Percentiles rank a stretch among this genome's conserved stretches.
Conservation (phyloP, 768 basidiomycete species). For the Crassisporium funariophilum region DNA sequence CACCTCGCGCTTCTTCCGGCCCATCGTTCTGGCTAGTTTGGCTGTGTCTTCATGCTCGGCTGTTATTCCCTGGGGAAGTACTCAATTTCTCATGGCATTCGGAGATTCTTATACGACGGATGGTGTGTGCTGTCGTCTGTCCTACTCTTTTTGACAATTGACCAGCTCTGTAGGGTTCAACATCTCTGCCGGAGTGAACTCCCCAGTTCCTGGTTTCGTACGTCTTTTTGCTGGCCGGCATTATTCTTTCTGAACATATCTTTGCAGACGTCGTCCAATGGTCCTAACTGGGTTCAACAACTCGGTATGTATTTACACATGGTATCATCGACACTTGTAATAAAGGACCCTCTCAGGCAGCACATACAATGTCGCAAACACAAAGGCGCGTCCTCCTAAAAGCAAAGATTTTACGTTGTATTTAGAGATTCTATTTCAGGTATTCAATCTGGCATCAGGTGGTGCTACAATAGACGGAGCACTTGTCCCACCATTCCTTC, state of each 20-base stretch:
- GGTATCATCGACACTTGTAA: not conserved
- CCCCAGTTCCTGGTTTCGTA: constrained; percentile 53
- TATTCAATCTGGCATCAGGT: constrained; percentile 56
- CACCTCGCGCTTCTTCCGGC: too few species aligned
- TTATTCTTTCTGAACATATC: not conserved
- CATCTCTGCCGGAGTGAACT: constrained; percentile 55
- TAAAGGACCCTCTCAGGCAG: constrained; percentile 30
- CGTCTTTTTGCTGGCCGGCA: constrained; percentile 16
- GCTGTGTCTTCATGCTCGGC: too few species aligned
- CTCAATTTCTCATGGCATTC: constrained; percentile 59
- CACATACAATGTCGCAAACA: constrained; percentile 57
- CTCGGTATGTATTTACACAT: constrained; percentile 39
- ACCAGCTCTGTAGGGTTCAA: constrained; percentile 46
- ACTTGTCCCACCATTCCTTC: constrained; percentile 50
- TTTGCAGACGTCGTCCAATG: constrained; percentile 57
- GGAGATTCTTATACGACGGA: constrained; percentile 66
- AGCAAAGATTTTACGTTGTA: not conserved
- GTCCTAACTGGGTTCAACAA: constrained; percentile 63
- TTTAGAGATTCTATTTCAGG: constrained; percentile 17
- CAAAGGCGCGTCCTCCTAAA: constrained; percentile 40
- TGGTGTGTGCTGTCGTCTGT: constrained; percentile 22
- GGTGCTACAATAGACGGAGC: constrained; percentile 61
- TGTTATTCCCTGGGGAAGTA: constrained; percentile 57
- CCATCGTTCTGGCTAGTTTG: too few species aligned
- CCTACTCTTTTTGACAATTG: not conserved